Evolutionary conservation across 2,329 filamentous ascomycete species (phyloP).

Genomic region (Elsinoe fawcettii): DNA sequence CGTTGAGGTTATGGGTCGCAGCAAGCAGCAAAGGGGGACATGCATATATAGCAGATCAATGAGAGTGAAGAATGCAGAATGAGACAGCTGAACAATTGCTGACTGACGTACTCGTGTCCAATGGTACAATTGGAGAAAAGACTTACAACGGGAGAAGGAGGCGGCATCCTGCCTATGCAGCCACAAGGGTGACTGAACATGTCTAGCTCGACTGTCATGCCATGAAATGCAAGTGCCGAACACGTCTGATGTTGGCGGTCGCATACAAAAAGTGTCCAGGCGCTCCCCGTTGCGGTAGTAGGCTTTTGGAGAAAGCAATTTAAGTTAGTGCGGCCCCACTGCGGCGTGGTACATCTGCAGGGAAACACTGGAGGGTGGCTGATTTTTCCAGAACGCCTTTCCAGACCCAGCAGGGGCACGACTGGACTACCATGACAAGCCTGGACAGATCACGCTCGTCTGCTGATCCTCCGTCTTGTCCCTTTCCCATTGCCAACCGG

Average conservation of each 20-base stretch:
- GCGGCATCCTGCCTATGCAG: constrained; percentile 10
- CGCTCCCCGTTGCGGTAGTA: background rate
- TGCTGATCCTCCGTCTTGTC: background rate
- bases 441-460: background rate
- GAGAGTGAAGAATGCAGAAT: too few species aligned
- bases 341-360: constrained; percentile 10
- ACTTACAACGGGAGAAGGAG: constrained; percentile 3
- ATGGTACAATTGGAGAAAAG: background rate
- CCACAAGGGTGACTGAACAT: constrained; percentile 12
- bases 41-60: background rate
- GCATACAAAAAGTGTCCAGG: background rate
- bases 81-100: background rate
- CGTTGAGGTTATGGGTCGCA: background rate
- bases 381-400: background rate
- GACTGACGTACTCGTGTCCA: background rate
- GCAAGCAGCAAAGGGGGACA: background rate
- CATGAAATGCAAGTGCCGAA: constrained; percentile 8
- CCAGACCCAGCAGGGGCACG: background rate
- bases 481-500: background rate
- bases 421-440: background rate
- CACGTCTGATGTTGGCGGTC: background rate
- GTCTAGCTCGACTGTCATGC: constrained; percentile 12
- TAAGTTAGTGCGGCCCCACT: constrained; percentile 2
- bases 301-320: background rate
- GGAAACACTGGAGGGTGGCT: background rate